Base-by-base conservation (phyloP, 75 land plant species). In the Cupressus sempervirens region DNA sequence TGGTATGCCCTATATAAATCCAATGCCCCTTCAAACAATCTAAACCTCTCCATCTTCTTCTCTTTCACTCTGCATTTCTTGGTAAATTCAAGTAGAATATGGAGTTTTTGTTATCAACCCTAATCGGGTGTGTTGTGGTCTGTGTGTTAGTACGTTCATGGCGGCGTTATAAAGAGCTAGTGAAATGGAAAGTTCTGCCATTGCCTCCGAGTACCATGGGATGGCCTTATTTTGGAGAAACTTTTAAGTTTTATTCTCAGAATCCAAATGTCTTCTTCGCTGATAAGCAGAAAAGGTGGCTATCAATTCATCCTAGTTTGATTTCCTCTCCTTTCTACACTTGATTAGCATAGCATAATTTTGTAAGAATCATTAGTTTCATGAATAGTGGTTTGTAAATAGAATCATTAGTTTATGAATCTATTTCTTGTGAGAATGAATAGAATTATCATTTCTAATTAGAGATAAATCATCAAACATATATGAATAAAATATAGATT, bases 191-290 rank as follows among this genome's bases (percentile, higher is more conserved):
- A 26, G 15, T 6, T n/a, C 8, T 65, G 36, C 53, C 1, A 29
- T 91, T 95, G 53, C 98, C 98, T 11, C 98, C 97, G 4, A 96
- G 98, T 9, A 70, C 96, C 26, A 84, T 96, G 89, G 98, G 98
- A 0, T 94, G 94, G 95, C 98, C 96, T 45, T 94, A 89, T 40
- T 29, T 96, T 7, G 98, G 98, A 34, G 97, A 96, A 84, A 96
- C 96, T 79, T 86, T 91, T 58, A 86, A 92, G 65, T 91, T 96
- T 52, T 92, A 92, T 90, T 93, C 98, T 52, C 90, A 89, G 70
- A 93, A 94, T 84, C 93, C 95, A 0, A 92, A 92, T 77, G 84
- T 84, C 83, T 96, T 95, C 92, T 93, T 96, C 79, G 88, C 91
- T 3, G 86, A 84, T 53, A 96, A 91, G 50, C 87, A 87, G 36